Evolutionary conservation across 805 yeast genomes (phyloP).

Genomic region (Kuraishia floccosa): DNA sequence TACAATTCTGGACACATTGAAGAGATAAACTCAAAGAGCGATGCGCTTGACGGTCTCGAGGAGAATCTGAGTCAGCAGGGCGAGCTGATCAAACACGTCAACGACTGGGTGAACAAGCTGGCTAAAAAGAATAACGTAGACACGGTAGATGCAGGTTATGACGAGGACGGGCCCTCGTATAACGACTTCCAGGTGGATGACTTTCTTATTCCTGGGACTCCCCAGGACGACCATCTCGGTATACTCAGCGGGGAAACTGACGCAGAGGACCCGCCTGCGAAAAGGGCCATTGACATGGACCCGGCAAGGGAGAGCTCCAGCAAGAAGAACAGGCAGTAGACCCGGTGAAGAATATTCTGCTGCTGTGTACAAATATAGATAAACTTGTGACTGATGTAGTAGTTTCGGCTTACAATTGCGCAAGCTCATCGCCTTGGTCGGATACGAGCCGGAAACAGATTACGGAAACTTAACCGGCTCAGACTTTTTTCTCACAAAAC

Average conservation of each 20-base stretch:
- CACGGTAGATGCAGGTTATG: background rate
- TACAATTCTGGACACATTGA: slow-evolving; percentile 4
- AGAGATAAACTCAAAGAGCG: slow-evolving; percentile 2
- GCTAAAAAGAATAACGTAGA: slow-evolving; percentile 2
- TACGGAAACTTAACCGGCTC: no score
- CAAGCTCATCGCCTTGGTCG: no score
- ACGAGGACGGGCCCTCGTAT: slow-evolving; percentile 4
- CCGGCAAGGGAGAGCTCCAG: no score
- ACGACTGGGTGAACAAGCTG: slow-evolving; percentile 39
- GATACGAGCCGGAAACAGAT: no score
- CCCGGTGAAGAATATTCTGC: no score
- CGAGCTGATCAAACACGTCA: slow-evolving; percentile 40
- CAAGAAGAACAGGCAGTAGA: no score
- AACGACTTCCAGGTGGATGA: slow-evolving; percentile 24
- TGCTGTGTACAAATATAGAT: no score
- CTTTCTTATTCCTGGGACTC: slow-evolving; percentile 17
- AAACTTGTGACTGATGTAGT: no score
- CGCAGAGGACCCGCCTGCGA: background rate
- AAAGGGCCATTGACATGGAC: no score
- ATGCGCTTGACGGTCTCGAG: slow-evolving; percentile 22
- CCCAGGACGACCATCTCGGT: no score
- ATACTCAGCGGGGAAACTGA: background rate
- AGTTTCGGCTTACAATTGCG: no score
- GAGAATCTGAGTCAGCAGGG: slow-evolving; percentile 36
- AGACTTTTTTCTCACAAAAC: no score